phyloP scores from a whole-genome alignment of 129 eudicot genomes.

The Chrysanthemum makinoi region DNA sequence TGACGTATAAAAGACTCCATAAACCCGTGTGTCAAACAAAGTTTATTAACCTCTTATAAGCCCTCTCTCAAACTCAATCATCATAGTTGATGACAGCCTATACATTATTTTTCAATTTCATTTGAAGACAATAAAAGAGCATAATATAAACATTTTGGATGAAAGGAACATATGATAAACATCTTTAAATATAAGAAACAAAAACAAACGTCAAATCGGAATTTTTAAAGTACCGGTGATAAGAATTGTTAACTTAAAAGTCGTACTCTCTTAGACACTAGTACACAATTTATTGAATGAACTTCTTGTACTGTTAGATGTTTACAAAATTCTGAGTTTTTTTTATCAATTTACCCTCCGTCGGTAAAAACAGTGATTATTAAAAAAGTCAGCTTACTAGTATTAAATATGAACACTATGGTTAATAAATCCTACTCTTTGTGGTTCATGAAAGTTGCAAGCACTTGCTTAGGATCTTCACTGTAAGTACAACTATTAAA shows the following conservation, averaged over 20 bases:
- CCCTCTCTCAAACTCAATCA: too few species aligned
- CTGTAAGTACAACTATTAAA: too few species aligned
- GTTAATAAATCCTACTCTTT: constrained; percentile 1
- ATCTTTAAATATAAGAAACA: constrained; percentile 19
- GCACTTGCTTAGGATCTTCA: not conserved
- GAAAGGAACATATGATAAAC: constrained; percentile 3
- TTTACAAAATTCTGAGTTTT: constrained; percentile 27
- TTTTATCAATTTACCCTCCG: constrained; percentile 15
- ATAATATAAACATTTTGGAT: constrained; percentile 15
- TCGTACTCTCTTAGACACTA: constrained; percentile 25
- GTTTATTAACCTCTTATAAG: too few species aligned
- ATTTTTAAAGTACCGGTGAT: constrained; percentile 27
- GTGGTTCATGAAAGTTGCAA: not conserved
- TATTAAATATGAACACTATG: constrained; percentile 3
- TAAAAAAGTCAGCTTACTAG: not conserved
- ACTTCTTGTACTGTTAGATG: constrained; percentile 29
- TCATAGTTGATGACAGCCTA: too few species aligned
- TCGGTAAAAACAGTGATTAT: constrained; percentile 7
- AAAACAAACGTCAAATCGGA: constrained; percentile 33
- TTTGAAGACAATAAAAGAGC: not conserved
- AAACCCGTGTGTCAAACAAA: too few species aligned
- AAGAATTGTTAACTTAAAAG: constrained; percentile 21
- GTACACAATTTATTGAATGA: constrained; percentile 35
- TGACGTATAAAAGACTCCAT: too few species aligned
- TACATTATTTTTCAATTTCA: not conserved